Evolutionary conservation across 371 early-diverging fungal species (phyloP).

Genomic region (Chytridium lagenaria): DNA sequence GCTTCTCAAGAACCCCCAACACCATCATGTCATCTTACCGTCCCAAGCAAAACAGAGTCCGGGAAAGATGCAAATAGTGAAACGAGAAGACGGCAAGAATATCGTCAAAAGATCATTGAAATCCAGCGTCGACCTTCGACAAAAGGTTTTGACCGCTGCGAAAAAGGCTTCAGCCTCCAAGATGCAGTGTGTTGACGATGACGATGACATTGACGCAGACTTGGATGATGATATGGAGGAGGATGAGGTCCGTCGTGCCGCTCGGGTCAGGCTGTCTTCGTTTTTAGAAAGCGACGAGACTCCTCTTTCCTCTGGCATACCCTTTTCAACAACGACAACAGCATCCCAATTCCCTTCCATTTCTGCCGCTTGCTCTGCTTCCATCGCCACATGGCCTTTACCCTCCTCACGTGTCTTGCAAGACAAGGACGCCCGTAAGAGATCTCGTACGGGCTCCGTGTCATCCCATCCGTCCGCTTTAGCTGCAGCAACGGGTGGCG

Average conservation of each 20-base stretch:
- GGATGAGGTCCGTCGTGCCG: conserved; percentile 2
- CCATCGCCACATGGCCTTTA: too few species aligned
- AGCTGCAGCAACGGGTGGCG: neutral
- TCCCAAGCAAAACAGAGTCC: neutral
- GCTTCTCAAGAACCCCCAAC: neutral
- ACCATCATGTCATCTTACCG: neutral
- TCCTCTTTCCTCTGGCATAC: too few species aligned
- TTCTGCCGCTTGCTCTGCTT: neutral
- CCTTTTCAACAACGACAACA: too few species aligned
- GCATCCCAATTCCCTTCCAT: too few species aligned
- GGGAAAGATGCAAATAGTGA: neutral
- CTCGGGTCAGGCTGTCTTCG: neutral
- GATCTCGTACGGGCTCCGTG: neutral
- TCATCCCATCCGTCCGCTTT: neutral
- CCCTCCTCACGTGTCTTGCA: neutral
- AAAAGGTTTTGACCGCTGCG: neutral
- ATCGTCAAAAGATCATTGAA: neutral
- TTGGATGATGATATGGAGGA: neutral
- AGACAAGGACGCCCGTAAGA: neutral
- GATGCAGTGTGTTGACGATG: neutral
- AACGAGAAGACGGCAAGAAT: neutral
- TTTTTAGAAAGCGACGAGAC: neutral
- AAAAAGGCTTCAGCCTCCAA: neutral
- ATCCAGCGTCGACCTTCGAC: neutral
- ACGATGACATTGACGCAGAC: neutral